These are phyloP conservation scores for Hanseniaspora opuntiae DNA, from an alignment of 805 yeast genomes.

Conservation along the genomic window DNA sequence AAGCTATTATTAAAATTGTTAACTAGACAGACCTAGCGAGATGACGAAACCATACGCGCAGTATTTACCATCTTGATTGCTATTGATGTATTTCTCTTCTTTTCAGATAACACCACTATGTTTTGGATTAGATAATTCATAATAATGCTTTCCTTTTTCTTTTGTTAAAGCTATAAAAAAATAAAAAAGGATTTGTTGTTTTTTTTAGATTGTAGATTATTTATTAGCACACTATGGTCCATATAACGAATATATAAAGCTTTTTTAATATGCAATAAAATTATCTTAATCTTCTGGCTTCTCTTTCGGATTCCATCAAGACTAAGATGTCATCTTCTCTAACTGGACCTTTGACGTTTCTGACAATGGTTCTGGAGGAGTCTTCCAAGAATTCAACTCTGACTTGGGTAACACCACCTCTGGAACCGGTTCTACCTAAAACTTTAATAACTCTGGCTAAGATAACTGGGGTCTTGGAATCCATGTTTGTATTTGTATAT, in stretches of 20 bases:
- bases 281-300: conserved; percentile 90
- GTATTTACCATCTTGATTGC: conserved; percentile 10
- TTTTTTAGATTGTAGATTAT: neutral
- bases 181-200: neutral
- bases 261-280: neutral
- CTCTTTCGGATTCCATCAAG: conserved; percentile 99
- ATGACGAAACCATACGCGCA: conserved; percentile 13
- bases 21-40: conserved; percentile 12
- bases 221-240: conserved; percentile 1
- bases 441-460: conserved; percentile 99
- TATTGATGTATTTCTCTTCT: neutral
- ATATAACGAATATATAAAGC: neutral
- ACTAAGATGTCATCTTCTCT: conserved; percentile 97
- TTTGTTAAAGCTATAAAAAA: neutral
- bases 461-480: conserved; percentile 78
- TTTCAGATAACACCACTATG: neutral
- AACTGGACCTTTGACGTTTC: conserved; percentile 97
- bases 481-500: conserved; percentile 19
- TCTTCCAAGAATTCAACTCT: conserved; percentile 95
- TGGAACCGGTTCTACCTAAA: conserved; percentile 99
- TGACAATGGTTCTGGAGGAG: conserved; percentile 86
- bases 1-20: neutral
- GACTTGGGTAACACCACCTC: conserved; percentile 99
- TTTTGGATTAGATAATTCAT: neutral
- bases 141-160: neutral